phyloP scores from a whole-genome alignment of 345 rosid species.

The Arabidopsis suecica region DNA sequence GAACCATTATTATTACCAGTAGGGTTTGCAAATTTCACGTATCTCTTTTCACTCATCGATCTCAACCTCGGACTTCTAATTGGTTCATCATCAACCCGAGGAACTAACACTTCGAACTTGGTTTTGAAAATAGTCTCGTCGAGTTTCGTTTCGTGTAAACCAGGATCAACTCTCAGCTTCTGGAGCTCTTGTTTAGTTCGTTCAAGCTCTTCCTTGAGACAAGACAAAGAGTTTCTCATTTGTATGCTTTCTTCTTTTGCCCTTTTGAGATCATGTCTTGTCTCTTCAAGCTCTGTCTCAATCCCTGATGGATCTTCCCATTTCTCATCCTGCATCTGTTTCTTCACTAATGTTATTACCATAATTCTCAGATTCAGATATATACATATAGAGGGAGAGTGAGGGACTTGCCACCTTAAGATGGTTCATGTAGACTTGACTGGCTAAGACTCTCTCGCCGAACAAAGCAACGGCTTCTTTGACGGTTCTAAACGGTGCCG shows the following conservation, averaged over 20 bases:
- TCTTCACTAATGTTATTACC: not conserved
- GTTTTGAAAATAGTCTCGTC: slow-evolving; percentile 41
- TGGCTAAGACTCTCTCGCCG: slow-evolving; percentile 74
- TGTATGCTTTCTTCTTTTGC: slow-evolving; percentile 68
- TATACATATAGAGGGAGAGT: not conserved
- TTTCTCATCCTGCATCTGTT: slow-evolving; percentile 51
- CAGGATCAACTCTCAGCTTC: slow-evolving; percentile 47
- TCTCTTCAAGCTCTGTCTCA: slow-evolving; percentile 68
- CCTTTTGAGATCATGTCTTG: slow-evolving; percentile 66
- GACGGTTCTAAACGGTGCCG: slow-evolving; percentile 75
- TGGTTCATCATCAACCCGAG: slow-evolving; percentile 25
- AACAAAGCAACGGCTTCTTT: slow-evolving; percentile 84
- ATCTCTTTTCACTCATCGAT: slow-evolving; percentile 59
- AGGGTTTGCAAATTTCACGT: slow-evolving; percentile 67
- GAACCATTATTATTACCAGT: slow-evolving; percentile 45
- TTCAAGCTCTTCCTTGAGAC: slow-evolving; percentile 77
- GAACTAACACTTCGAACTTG: slow-evolving; percentile 50
- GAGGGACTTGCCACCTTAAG: slow-evolving; percentile 53
- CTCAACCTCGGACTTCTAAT: slow-evolving; percentile 37
- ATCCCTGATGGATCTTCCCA: slow-evolving; percentile 26
- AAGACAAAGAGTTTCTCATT: slow-evolving; percentile 66
- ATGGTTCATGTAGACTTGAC: slow-evolving; percentile 64
- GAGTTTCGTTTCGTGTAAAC: slow-evolving; percentile 32
- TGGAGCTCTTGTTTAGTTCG: slow-evolving; percentile 71
- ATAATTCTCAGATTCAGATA: not conserved